These are phyloP conservation scores for Globisporangium spiculum DNA, from an alignment of 352 stramenopile genomes.

Conservation along the genomic window DNA sequence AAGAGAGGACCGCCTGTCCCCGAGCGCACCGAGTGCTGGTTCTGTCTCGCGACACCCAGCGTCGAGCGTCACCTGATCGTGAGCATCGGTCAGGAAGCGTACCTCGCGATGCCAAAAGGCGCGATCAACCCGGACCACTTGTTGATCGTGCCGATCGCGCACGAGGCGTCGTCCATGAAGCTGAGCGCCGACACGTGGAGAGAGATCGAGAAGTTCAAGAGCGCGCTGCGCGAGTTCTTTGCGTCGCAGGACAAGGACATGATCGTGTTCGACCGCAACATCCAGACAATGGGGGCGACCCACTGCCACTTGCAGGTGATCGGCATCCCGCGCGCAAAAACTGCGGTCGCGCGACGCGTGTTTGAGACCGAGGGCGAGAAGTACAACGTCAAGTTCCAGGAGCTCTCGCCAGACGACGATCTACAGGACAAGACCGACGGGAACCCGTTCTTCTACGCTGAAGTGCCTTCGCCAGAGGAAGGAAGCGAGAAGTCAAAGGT, in stretches of 20 bases:
- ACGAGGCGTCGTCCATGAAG: slow-evolving; percentile 57
- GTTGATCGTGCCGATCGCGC: slow-evolving; percentile 20
- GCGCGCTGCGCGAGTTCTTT: slow-evolving; percentile 55
- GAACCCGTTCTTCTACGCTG: neutral
- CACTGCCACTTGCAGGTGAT: slow-evolving; percentile 79
- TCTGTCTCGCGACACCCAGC: slow-evolving; percentile 74
- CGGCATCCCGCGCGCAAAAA: slow-evolving; percentile 35
- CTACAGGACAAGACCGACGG: neutral
- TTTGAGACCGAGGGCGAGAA: neutral
- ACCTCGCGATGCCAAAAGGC: neutral
- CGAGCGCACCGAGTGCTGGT: slow-evolving; percentile 81
- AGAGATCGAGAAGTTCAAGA: slow-evolving; percentile 75
- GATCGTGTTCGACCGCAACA: slow-evolving; percentile 79
- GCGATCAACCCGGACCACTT: neutral
- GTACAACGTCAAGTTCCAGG: neutral
- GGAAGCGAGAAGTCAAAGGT: neutral
- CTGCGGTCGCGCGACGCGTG: neutral
- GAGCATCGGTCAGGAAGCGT: neutral
- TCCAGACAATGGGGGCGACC: slow-evolving; percentile 61
- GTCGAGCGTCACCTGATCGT: slow-evolving; percentile 62
- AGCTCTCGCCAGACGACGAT: neutral
- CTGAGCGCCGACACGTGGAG: slow-evolving; percentile 35
- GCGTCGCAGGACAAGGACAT: slow-evolving; percentile 62
- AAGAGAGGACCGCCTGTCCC: slow-evolving; percentile 26
- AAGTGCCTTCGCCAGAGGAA: neutral